Evolutionary conservation across 257 asterid species (phyloP), one percentile per base, ranked within the genome.

Genomic region (Voacanga thouarsii): DNA sequence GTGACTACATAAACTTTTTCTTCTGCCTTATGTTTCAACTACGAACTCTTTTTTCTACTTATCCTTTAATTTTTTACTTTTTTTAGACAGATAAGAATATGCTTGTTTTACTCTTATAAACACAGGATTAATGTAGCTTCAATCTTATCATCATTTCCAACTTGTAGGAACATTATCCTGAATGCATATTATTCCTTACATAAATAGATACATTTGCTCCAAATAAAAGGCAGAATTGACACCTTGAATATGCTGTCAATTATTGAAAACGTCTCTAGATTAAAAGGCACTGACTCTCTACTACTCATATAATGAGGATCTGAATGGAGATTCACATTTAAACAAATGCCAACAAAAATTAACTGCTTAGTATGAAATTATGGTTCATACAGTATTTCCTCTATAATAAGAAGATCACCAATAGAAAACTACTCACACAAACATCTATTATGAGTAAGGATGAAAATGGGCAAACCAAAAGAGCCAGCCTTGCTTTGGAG

Each of bases 121-220:
- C 66, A 73, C 33, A 53, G 69, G 2, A 33, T 2, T 2, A 33
- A 33, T 33, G 37, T 33, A 33, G 37, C 2, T 33, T 2, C 37
- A 33, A 33, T 33, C 37, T 33, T 33, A 33, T 33, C 37, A 33
- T 33, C 37, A 33, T 33, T 33, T 33, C 37, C 37, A 33, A 2
- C 37, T 83, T 75, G 80, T 63, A 75, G 30, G 59, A 33, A 68
- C 67, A 77, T 71, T 66, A 79, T 82, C 69, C 65, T 80, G n/a
- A 44, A 60, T 47, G 57, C 57, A 75, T 76, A 67, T 77, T 76
- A 71, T 78, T 77, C 84, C 66, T 33, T 8, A 70, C 66, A 79
- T 6, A 53, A 59, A 41, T 70, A 77, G 83, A 30, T 14, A 33
- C 49, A 65, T 63, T 67, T 49, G 2, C 37, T 2, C 37, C 37